phyloP scores from a whole-genome alignment of 2,329 filamentous ascomycete genomes.

The Calonectria pseudoreteaudii region DNA sequence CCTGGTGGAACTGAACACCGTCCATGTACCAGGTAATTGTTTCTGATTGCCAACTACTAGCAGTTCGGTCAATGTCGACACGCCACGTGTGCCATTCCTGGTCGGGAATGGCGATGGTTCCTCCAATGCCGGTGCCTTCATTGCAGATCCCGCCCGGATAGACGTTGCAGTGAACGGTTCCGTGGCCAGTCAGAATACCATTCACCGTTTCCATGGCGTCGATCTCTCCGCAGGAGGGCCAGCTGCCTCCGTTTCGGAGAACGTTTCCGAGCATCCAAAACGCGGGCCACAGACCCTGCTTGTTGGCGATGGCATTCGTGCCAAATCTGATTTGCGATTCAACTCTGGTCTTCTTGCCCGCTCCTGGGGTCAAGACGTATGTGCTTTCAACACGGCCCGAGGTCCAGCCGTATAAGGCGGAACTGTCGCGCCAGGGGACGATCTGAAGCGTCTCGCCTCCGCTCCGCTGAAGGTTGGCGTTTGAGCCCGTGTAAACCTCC shows the following conservation, averaged over 20 bases:
- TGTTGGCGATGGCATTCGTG: slow-evolving; percentile 42
- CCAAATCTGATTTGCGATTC: slow-evolving; percentile 54
- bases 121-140: slow-evolving; percentile 56
- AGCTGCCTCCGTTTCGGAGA: slow-evolving; percentile 34
- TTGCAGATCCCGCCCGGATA: slow-evolving; percentile 58
- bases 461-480: slow-evolving; percentile 60
- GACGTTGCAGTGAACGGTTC: slow-evolving; percentile 34
- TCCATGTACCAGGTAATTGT: slow-evolving; percentile 61
- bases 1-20: slow-evolving; percentile 52
- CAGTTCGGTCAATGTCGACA: slow-evolving; percentile 60
- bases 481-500: slow-evolving; percentile 57
- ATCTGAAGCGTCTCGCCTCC: slow-evolving; percentile 62
- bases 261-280: slow-evolving; percentile 41
- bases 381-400: slow-evolving; percentile 62
- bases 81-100: slow-evolving; percentile 59
- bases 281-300: slow-evolving; percentile 55
- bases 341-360: slow-evolving; percentile 53
- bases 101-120: slow-evolving; percentile 49
- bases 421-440: slow-evolving; percentile 54
- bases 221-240: slow-evolving; percentile 38
- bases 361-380: slow-evolving; percentile 56
- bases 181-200: slow-evolving; percentile 8
- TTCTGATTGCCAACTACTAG: slow-evolving; percentile 57
- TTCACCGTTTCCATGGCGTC: slow-evolving; percentile 39
- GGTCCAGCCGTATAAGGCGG: slow-evolving; percentile 55